phyloP scores from a whole-genome alignment of 495 filamentous ascomycete species.

The Pseudomonodictys pantanalensis region DNA sequence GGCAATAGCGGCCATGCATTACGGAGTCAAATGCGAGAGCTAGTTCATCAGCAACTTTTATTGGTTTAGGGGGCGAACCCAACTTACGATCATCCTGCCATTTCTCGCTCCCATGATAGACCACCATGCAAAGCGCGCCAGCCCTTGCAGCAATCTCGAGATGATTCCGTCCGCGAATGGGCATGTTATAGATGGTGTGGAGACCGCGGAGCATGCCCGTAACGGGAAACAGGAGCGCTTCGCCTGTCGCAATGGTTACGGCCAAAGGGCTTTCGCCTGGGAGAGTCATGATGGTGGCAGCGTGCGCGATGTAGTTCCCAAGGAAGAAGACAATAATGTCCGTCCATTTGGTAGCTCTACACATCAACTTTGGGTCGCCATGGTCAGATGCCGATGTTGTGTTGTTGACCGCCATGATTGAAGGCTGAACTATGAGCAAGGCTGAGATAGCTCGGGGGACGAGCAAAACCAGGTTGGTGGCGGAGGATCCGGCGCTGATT shows the following conservation, averaged over 20 bases:
- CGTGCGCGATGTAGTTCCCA: constrained; percentile 1
- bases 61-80: too few relatives aligned
- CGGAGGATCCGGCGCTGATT: too few relatives aligned
- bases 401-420: too few relatives aligned
- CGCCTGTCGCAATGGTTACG: neutral
- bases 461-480: too few relatives aligned
- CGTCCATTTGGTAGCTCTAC: neutral
- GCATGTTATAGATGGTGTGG: neutral
- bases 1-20: too few relatives aligned
- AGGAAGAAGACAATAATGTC: neutral
- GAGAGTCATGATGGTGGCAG: neutral
- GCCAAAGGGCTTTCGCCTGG: neutral
- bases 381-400: too few relatives aligned
- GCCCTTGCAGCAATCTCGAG: neutral
- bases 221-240: neutral
- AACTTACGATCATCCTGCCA: neutral
- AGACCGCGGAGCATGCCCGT: neutral
- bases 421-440: too few relatives aligned
- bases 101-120: neutral
- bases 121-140: neutral
- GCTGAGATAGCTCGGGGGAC: too few relatives aligned
- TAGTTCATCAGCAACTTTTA: too few relatives aligned
- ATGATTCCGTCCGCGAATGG: neutral
- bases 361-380: neutral
- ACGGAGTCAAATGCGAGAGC: too few relatives aligned